Conservation (phyloP, 441 rosid genomes). For the Erodium texanum region DNA sequence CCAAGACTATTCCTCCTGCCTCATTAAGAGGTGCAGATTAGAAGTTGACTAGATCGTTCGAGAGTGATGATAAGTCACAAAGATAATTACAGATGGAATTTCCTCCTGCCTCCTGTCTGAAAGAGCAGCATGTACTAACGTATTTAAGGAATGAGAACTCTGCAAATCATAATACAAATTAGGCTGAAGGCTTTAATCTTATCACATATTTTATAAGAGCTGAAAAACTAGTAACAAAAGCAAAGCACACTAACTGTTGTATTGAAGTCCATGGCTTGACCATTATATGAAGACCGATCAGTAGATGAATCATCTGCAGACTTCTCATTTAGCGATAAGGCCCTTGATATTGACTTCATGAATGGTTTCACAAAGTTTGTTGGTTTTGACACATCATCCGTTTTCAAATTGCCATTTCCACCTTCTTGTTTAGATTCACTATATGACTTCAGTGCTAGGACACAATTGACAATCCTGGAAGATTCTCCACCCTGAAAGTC, state of each 20-base stretch:
- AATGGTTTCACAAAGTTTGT: slow-evolving; percentile 35
- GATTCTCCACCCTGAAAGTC: slow-evolving; percentile 52
- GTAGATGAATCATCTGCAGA: slow-evolving; percentile 20
- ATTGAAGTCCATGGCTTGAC: not conserved
- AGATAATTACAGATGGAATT: slow-evolving; percentile 51
- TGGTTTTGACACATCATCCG: slow-evolving; percentile 21
- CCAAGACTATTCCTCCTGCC: too few relatives aligned
- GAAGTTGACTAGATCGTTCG: not conserved
- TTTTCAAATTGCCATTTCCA: not conserved
- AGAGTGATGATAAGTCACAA: not conserved
- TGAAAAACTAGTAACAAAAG: not conserved
- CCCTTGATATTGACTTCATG: slow-evolving; percentile 31
- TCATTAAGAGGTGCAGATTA: too few relatives aligned
- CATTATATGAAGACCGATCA: not conserved
- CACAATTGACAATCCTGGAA: slow-evolving; percentile 48
- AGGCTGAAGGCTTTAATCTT: not conserved
- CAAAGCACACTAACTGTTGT: not conserved
- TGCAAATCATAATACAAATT: slow-evolving; percentile 24
- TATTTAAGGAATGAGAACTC: slow-evolving; percentile 45
- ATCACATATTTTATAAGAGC: not conserved
- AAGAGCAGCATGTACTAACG: slow-evolving; percentile 55
- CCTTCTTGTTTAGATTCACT: slow-evolving; percentile 23
- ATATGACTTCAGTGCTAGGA: slow-evolving; percentile 54
- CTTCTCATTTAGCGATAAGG: slow-evolving; percentile 25
- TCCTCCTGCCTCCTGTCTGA: slow-evolving; percentile 67